Conservation (phyloP, 139 green algal species). For the Mesotaenium endlicherianum region DNA sequence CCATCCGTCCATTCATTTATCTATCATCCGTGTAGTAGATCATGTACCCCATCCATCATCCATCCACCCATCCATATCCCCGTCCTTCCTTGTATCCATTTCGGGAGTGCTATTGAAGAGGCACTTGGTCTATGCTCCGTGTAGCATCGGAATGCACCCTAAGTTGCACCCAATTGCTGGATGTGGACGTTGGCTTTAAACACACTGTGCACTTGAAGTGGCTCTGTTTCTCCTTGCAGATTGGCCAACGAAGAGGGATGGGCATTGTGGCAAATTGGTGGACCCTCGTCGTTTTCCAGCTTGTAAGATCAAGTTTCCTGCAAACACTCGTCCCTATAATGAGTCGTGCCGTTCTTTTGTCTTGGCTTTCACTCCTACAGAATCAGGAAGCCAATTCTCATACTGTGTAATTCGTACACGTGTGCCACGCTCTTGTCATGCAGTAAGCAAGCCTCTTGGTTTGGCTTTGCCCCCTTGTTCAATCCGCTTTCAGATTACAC, state of each 20-base stretch:
- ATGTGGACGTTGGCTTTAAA: neutral
- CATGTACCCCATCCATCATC: neutral
- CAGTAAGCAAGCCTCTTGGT: neutral
- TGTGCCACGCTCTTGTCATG: too few species aligned
- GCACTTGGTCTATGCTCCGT: neutral
- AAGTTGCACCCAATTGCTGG: neutral
- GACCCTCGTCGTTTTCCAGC: slow-evolving; percentile 19
- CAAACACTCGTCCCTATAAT: neutral
- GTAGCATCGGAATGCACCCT: neutral
- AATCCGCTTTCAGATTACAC: neutral
- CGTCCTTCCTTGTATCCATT: neutral
- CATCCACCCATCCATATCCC: neutral
- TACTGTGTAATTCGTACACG: too few species aligned
- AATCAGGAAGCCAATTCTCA: too few species aligned
- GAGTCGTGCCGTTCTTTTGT: neutral
- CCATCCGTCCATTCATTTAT: neutral
- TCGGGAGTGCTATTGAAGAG: neutral
- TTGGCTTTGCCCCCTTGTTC: neutral
- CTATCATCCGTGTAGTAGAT: neutral
- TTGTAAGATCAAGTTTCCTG: slow-evolving; percentile 15
- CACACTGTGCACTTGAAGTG: neutral
- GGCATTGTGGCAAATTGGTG: slow-evolving; percentile 32
- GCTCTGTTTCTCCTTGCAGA: slow-evolving; percentile 1
- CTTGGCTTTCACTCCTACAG: neutral
- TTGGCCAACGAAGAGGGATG: neutral